Percentiles rank a stretch among this genome's conserved stretches.
Conservation (phyloP, 108 stramenopile species). For the Cyclotella kingstonii region DNA sequence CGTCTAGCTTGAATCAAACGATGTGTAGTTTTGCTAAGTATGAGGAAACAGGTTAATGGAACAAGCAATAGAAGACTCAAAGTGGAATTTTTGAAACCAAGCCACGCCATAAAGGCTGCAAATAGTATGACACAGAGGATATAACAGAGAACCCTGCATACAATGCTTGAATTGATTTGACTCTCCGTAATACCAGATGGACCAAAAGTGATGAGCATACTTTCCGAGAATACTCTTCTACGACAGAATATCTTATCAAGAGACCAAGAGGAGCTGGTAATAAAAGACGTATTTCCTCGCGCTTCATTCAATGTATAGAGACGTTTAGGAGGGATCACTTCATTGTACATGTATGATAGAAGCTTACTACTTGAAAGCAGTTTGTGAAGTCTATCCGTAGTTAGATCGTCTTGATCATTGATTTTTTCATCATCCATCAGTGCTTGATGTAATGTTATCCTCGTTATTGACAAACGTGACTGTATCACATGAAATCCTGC, state of each 20-base stretch:
- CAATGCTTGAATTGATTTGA: constrained; percentile 36
- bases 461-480: constrained; percentile 6
- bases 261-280: constrained; percentile 36
- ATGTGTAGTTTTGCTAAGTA: constrained; percentile 6
- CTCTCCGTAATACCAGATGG: constrained; percentile 12
- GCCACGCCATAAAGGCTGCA: constrained; percentile 23
- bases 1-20: constrained; percentile 1
- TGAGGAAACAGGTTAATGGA: not conserved
- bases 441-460: not conserved
- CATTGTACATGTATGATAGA: constrained; percentile 9
- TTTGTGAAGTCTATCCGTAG: constrained; percentile 2
- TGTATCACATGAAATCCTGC: constrained; percentile 4
- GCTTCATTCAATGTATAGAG: constrained; percentile 27
- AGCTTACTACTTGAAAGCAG: constrained; percentile 1
- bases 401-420: not conserved
- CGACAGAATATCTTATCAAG: constrained; percentile 38
- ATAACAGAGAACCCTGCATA: constrained; percentile 21
- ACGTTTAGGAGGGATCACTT: constrained; percentile 9
- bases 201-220: constrained; percentile 27
- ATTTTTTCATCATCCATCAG: not conserved
- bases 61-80: constrained; percentile 8
- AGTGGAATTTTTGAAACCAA: constrained; percentile 4
- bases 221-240: not conserved
- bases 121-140: constrained; percentile 23
- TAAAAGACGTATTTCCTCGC: constrained; percentile 16